A percentile compares a stretch with the other conserved stretches of the same genome.
These are phyloP conservation scores for Solanum virginianum DNA, from an alignment of 257 asterid genomes.

Conservation along the genomic window DNA sequence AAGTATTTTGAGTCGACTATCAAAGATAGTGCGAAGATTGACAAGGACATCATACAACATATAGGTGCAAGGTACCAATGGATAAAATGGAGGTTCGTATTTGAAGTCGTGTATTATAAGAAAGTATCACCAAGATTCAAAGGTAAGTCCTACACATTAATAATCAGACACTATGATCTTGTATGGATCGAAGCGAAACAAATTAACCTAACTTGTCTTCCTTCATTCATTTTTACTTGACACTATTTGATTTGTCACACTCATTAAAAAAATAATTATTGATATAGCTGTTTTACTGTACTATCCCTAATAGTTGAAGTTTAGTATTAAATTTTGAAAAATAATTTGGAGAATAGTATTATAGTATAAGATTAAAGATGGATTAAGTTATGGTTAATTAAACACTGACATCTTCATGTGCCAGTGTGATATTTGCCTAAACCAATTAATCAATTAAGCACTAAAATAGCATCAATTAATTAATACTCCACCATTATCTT, in stretches of 20 bases:
- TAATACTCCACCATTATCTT: background rate
- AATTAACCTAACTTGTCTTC: background rate
- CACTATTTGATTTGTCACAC: too few species aligned
- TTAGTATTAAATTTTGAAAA: too few species aligned
- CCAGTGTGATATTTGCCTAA: background rate
- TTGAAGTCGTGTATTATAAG: background rate
- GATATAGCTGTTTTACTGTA: too few species aligned
- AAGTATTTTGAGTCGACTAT: background rate
- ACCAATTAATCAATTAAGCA: background rate
- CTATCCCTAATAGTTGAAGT: too few species aligned
- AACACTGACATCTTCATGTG: background rate
- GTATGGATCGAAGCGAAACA: background rate
- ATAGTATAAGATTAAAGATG: background rate
- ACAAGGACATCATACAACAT: background rate
- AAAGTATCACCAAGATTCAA: background rate
- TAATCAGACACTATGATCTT: background rate
- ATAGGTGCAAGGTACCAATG: background rate
- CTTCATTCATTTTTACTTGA: too few species aligned
- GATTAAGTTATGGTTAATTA: background rate
- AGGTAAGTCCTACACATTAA: background rate
- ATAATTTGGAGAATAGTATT: too few species aligned
- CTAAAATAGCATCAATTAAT: background rate
- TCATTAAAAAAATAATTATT: too few species aligned
- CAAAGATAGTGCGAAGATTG: background rate
- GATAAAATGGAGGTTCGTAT: background rate